Evolutionary conservation across 106 monocot genomes (phyloP).

Genomic region (Dendrobium chrysotoxum): DNA sequence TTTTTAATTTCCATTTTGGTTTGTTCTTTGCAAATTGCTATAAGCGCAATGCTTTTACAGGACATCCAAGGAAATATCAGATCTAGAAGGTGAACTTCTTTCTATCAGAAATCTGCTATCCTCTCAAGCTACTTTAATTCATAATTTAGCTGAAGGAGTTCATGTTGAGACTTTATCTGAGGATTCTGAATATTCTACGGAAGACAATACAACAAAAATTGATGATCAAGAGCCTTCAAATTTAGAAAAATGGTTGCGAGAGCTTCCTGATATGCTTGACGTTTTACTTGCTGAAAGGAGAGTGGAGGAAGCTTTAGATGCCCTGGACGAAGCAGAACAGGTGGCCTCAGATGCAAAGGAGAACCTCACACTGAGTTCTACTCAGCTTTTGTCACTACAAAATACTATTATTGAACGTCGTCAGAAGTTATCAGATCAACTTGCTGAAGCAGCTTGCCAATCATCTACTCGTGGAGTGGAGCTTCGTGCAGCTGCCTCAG

Average conservation of each 20-base stretch:
- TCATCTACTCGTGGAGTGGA: slow-evolving; percentile 91
- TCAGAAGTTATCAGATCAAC: slow-evolving; percentile 74
- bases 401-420: slow-evolving; percentile 46
- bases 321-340: slow-evolving; percentile 81
- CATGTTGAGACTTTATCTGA: slow-evolving; percentile 57
- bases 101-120: slow-evolving; percentile 84
- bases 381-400: slow-evolving; percentile 31
- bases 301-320: slow-evolving; percentile 89
- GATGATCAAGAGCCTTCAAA: slow-evolving; percentile 82
- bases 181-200: slow-evolving; percentile 32
- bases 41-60: slow-evolving; percentile 20
- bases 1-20: not conserved
- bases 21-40: not conserved
- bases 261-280: slow-evolving; percentile 85
- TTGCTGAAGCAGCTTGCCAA: slow-evolving; percentile 92
- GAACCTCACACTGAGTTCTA: slow-evolving; percentile 25
- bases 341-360: slow-evolving; percentile 56
- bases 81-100: slow-evolving; percentile 91
- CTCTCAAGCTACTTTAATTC: slow-evolving; percentile 81
- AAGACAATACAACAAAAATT: slow-evolving; percentile 31
- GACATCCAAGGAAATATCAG: slow-evolving; percentile 95
- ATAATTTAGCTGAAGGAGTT: slow-evolving; percentile 84
- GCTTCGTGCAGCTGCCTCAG: slow-evolving; percentile 79
- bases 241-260: slow-evolving; percentile 68
- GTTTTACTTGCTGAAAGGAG: slow-evolving; percentile 92